A percentile compares a stretch with the other conserved stretches of the same genome.
Evolutionary conservation across 805 yeast species (phyloP).

Genomic region (Wickerhamia fluorescens): DNA sequence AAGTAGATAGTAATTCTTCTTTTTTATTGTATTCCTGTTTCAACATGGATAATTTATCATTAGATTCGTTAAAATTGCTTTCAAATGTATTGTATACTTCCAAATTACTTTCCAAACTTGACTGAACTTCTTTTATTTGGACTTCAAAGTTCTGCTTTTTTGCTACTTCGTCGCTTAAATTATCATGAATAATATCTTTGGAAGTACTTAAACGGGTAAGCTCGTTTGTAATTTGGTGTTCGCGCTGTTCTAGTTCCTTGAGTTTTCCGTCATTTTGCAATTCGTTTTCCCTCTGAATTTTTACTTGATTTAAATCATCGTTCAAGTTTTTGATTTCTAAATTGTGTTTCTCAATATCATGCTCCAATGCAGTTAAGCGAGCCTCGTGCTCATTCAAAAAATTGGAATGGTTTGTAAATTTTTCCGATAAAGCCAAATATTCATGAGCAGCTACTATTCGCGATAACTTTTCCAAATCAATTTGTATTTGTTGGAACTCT

Average conservation of each 20-base stretch:
- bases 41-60: conserved; percentile 35
- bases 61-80: conserved; percentile 37
- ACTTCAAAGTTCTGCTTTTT: conserved; percentile 25
- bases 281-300: conserved; percentile 48
- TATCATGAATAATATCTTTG: conserved; percentile 50
- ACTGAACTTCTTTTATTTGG: conserved; percentile 27
- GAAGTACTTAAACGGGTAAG: conserved; percentile 65
- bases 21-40: conserved; percentile 48
- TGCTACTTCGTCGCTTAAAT: conserved; percentile 45
- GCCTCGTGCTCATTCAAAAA: conserved; percentile 35
- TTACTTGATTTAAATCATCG: conserved; percentile 52
- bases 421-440: conserved; percentile 38
- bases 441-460: conserved; percentile 75
- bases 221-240: conserved; percentile 51
- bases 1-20: conserved; percentile 73
- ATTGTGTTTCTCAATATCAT: conserved; percentile 38
- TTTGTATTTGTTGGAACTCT: conserved; percentile 80
- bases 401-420: conserved; percentile 37
- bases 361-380: conserved; percentile 34
- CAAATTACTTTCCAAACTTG: conserved; percentile 26
- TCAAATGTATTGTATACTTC: conserved; percentile 37
- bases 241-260: conserved; percentile 52
- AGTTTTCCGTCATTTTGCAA: conserved; percentile 53
- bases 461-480: conserved; percentile 69
- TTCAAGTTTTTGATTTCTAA: conserved; percentile 53